phyloP scores from a whole-genome alignment of 1,139 yeast species.

The Geotrichum klebahnii region DNA sequence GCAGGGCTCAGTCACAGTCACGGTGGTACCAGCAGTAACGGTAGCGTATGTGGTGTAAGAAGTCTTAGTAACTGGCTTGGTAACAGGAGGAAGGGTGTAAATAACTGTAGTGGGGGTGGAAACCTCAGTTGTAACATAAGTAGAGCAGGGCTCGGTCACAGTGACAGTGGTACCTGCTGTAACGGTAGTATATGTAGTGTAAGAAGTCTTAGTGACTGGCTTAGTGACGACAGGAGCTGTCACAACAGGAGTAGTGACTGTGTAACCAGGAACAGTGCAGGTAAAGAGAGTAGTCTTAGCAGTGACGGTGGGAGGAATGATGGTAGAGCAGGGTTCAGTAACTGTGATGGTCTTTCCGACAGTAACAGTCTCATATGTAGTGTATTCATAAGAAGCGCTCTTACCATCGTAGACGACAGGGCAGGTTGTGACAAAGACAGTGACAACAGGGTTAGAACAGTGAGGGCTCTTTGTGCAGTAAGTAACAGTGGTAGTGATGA shows the following conservation, averaged over 20 bases:
- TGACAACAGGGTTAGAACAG: conserved; percentile 13
- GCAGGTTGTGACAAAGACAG: conserved; percentile 18
- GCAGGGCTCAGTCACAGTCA: too few relatives aligned
- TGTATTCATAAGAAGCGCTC: conserved; percentile 9
- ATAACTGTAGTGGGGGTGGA: too few relatives aligned
- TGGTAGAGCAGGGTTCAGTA: conserved; percentile 20
- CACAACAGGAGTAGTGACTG: conserved; percentile 6
- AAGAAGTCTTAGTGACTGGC: too few relatives aligned
- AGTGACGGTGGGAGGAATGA: conserved; percentile 11
- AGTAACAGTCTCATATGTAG: conserved; percentile 14
- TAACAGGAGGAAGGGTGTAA: too few relatives aligned
- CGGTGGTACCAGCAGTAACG: too few relatives aligned
- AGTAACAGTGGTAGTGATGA: conserved; percentile 20
- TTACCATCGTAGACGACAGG: conserved; percentile 17
- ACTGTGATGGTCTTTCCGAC: conserved; percentile 18
- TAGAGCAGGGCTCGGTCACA: too few relatives aligned
- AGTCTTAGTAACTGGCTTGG: too few relatives aligned
- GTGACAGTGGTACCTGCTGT: too few relatives aligned
- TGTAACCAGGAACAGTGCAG: background rate
- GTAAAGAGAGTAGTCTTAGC: conserved; percentile 13
- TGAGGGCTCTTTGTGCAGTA: conserved; percentile 12
- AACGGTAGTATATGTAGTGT: too few relatives aligned
- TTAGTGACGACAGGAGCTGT: too few relatives aligned
- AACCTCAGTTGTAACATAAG: too few relatives aligned
- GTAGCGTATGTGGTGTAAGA: too few relatives aligned